Evolutionary conservation across 2,329 filamentous ascomycete species (phyloP).

Genomic region (Penicillium capsulatum): DNA sequence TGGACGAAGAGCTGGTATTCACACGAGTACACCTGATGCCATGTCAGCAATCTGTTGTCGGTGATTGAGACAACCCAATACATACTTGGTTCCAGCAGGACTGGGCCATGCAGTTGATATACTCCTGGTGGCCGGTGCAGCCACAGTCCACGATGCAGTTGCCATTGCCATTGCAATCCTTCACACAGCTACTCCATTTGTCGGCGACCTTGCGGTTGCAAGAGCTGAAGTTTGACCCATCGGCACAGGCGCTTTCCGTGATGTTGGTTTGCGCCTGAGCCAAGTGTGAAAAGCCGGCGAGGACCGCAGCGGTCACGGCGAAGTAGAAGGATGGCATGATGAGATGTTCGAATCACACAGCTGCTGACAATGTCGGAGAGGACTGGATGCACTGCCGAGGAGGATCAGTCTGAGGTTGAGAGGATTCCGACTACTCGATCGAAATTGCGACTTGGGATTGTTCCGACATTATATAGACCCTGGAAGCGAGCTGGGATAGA

Average conservation of each 20-base stretch:
- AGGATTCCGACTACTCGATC: not conserved
- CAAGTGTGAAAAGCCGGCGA: slow-evolving; percentile 13
- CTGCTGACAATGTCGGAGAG: not conserved
- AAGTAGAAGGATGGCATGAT: slow-evolving; percentile 18
- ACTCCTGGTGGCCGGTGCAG: slow-evolving; percentile 22
- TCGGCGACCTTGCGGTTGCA: slow-evolving; percentile 21
- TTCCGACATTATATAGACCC: slow-evolving; percentile 5
- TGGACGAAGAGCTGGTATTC: slow-evolving; percentile 40
- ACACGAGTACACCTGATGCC: slow-evolving; percentile 35
- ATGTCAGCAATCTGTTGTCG: not conserved
- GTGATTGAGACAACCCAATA: not conserved
- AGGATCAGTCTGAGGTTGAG: not conserved
- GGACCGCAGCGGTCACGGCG: slow-evolving; percentile 9
- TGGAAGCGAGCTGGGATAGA: not conserved
- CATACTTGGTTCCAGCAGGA: slow-evolving; percentile 40
- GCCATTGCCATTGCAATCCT: slow-evolving; percentile 18
- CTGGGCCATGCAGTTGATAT: slow-evolving; percentile 38
- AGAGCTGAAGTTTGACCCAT: slow-evolving; percentile 14
- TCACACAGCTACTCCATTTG: slow-evolving; percentile 19
- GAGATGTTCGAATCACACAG: not conserved
- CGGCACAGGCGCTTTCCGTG: slow-evolving; percentile 19
- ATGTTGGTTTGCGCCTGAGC: slow-evolving; percentile 23
- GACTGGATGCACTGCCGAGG: not conserved
- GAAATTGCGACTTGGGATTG: not conserved
- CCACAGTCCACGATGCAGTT: slow-evolving; percentile 23